Evolutionary conservation across 345 rosid genomes (phyloP).

Genomic region (Atalantia buxifolia): DNA sequence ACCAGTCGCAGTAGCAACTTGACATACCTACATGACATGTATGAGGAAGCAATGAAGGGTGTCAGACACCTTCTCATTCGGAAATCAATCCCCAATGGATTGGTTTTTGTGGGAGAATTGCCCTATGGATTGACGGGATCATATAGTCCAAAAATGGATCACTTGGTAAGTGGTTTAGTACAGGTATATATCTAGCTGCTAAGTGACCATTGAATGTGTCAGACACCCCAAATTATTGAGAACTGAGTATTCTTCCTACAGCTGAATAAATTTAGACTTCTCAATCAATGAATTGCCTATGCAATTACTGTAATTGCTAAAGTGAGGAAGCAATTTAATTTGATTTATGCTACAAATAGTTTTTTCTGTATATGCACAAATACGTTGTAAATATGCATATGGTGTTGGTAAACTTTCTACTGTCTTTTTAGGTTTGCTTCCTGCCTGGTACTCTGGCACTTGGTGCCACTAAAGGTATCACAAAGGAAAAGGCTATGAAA

Average conservation of each 20-base stretch:
- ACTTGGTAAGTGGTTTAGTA: slow-evolving; percentile 61
- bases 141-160: slow-evolving; percentile 99
- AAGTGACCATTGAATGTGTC: not conserved
- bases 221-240: not conserved
- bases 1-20: slow-evolving; percentile 36
- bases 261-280: not conserved
- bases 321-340: not conserved
- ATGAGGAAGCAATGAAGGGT: slow-evolving; percentile 93
- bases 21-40: slow-evolving; percentile 81
- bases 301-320: not conserved
- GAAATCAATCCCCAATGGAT: slow-evolving; percentile 77
- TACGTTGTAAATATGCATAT: not conserved
- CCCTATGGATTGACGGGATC: slow-evolving; percentile 74
- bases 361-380: not conserved
- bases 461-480: slow-evolving; percentile 91
- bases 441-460: slow-evolving; percentile 95
- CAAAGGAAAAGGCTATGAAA: slow-evolving; percentile 73
- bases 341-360: not conserved
- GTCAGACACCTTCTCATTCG: slow-evolving; percentile 80
- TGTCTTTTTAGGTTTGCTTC: slow-evolving; percentile 71
- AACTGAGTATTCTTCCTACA: not conserved
- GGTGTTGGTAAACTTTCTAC: not conserved
- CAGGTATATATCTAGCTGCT: slow-evolving; percentile 1
- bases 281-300: not conserved
- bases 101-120: slow-evolving; percentile 93